These are phyloP conservation scores for Syncephalastrum racemosum DNA, from an alignment of 371 early-diverging fungal genomes.

Conservation along the genomic window DNA sequence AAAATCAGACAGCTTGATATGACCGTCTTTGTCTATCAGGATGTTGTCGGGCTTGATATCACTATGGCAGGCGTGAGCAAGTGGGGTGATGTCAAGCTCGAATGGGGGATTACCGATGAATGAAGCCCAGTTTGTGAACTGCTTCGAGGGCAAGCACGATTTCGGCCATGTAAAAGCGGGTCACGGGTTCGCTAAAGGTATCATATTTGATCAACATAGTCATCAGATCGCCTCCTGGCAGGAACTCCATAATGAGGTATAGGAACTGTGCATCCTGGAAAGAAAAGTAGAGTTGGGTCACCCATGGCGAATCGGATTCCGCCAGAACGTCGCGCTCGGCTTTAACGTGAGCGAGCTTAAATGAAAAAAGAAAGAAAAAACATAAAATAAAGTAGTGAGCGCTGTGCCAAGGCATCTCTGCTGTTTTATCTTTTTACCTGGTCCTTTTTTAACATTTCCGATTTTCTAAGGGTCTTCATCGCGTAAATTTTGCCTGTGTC, in stretches of 20 bases:
- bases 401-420: background rate
- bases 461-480: conserved; percentile 95
- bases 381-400: background rate
- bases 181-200: conserved; percentile 95
- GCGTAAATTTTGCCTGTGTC: conserved; percentile 98
- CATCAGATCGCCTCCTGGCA: conserved; percentile 98
- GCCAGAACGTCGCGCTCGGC: conserved; percentile 97
- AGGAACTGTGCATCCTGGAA: conserved; percentile 95
- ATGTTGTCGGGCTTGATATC: conserved; percentile 92
- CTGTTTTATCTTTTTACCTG: conserved; percentile 60
- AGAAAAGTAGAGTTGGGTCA: conserved; percentile 94
- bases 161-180: conserved; percentile 98
- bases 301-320: conserved; percentile 97
- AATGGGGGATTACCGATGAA: conserved; percentile 79
- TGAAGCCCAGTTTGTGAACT: conserved; percentile 95
- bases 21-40: conserved; percentile 81
- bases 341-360: conserved; percentile 89
- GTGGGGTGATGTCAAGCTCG: conserved; percentile 23
- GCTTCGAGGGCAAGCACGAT: conserved; percentile 93
- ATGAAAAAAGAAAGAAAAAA: conserved; percentile 2
- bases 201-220: conserved; percentile 96
- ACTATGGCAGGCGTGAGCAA: conserved; percentile 34
- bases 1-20: conserved; percentile 94
- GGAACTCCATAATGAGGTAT: conserved; percentile 98
- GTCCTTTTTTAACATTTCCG: conserved; percentile 97